Evolutionary conservation across 129 eudicot genomes (phyloP), one percentile per base, ranked within the genome.

Genomic region (Helichrysum umbraculigerum): DNA sequence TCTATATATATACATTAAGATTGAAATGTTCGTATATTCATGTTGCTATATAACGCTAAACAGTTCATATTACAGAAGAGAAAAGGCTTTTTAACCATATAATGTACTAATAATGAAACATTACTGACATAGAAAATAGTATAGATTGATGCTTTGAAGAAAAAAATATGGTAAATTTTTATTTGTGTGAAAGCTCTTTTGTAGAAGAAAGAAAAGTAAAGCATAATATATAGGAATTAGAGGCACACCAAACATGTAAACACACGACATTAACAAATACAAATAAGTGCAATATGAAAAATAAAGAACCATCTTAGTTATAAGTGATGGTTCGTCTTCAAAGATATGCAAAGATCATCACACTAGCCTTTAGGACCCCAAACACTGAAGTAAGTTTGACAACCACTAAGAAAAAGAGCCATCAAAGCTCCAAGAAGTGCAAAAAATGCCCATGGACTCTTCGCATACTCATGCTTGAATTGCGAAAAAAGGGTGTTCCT

Each of bases 391-490:
- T 75, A 82, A 37, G 89, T 69, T 74, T 87, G 92, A 52, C 82
- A 74, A 29, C 68, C 71, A 32, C 81, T 80, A 11, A 87, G 79
- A 70, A 69, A 1, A 33, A 85, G 81, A 44, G 80, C 75, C 25
- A 79, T 1, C 54, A 80, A 16, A 32, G 89, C 85, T 51, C 80
- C 89, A 19, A 82, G 0, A 34, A 87, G 71, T 28, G 89, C 86
- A 30, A 77, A n/a, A 21, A 71, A 28, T 19, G 89, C 61, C 92
- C 92, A 87, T 5, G 92, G 87, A 63, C 66, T 79, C 25, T 73
- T 82, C 17, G 80, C 73, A 62, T 85, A 79, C 63, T 74, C 79
- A 8, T 77, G 83, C 21, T 30, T 76, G 17, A 85, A 67, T 34
- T 83, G 72, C 0, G 87, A 78, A 51, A 73, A 12, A 76, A 65